Base-by-base conservation (phyloP, 257 asterid genomes). In the Solanum rostratum region DNA sequence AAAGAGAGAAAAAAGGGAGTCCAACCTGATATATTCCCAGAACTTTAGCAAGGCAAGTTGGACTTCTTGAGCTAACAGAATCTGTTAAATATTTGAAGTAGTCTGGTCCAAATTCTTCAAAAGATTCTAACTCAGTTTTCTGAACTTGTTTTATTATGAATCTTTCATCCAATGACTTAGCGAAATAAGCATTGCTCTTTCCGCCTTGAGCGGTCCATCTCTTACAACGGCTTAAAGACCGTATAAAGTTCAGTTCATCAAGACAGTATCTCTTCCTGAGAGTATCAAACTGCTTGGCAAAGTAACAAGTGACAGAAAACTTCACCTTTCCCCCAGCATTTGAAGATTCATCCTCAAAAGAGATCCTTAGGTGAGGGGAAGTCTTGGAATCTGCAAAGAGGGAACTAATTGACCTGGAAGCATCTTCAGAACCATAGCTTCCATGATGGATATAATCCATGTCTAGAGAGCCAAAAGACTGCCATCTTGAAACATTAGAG, bases 161-260 rank as follows among this genome's bases (percentile, higher is more conserved):
- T 43, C 99, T 92, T 13, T 93, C 99, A 83, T 96, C 99, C 60
- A 92, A 87, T 5, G 99, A 91, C 90, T 93, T 95, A 5, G 99
- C 99, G 20, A 96, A 96, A 86, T 91, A 96, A 54, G 93, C 99
- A 41, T 93, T 95, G 88, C 99, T 96, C 89, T 96, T 96, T 63
- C 99, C 99, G 3, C 99, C 99, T 88, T 96, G 98, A 3, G 99
- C 98, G 20, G 93, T 89, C 99, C 99, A 96, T 88, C 92, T 89
- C 90, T 62, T 92, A 85, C 98, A 96, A 30, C 98, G 97, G 90
- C 96, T 93, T 85, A 96, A 86, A 6, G 99, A 95, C 5, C 95
- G 91, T 49, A 93, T 59, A 82, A 95, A 96, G 87, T 96, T 96
- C 86, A 88, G 85, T 87, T 92, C 93, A 53, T 86, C 86, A 3